Evolutionary conservation across 495 filamentous ascomycete genomes (phyloP).

Genomic region (Chaetomium cochliodes): DNA sequence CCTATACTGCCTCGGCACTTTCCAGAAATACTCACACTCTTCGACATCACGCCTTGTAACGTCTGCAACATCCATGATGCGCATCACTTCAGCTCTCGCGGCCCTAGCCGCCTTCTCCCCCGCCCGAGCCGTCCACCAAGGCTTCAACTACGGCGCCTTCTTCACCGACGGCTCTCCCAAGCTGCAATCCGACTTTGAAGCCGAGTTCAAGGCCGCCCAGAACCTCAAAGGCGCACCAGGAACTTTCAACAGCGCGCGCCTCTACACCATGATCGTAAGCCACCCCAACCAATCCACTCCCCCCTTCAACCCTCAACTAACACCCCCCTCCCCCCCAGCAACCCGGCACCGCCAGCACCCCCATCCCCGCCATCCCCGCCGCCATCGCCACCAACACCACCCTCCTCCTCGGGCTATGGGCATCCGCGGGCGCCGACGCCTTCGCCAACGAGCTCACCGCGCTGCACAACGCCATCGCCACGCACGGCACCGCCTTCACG

Average conservation of each 20-base stretch:
- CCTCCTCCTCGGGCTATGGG: conserved; percentile 77
- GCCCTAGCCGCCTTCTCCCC: conserved; percentile 35
- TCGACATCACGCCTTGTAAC: not conserved
- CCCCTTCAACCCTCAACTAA: not conserved
- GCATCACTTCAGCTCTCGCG: conserved; percentile 27
- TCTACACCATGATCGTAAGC: conserved; percentile 51
- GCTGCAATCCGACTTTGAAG: conserved; percentile 63
- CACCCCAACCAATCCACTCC: no score
- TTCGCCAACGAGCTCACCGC: conserved; percentile 70
- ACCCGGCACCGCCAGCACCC: conserved; percentile 54
- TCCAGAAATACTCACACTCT: not conserved
- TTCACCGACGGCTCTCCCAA: conserved; percentile 58
- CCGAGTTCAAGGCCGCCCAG: conserved; percentile 68
- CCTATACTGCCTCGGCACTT: not conserved
- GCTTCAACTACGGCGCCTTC: conserved; percentile 80
- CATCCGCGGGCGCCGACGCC: conserved; percentile 60
- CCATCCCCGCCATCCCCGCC: conserved; percentile 70
- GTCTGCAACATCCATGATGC: conserved; percentile 33
- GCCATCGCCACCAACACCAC: conserved; percentile 71
- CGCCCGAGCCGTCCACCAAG: conserved; percentile 50
- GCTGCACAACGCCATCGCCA: conserved; percentile 59
- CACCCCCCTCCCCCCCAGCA: conserved; percentile 33
- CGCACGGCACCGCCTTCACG: conserved; percentile 62
- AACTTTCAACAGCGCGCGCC: conserved; percentile 66
- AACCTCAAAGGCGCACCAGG: conserved; percentile 51